Conservation (phyloP, 2,329 filamentous ascomycete genomes). For the Alternaria atra region DNA sequence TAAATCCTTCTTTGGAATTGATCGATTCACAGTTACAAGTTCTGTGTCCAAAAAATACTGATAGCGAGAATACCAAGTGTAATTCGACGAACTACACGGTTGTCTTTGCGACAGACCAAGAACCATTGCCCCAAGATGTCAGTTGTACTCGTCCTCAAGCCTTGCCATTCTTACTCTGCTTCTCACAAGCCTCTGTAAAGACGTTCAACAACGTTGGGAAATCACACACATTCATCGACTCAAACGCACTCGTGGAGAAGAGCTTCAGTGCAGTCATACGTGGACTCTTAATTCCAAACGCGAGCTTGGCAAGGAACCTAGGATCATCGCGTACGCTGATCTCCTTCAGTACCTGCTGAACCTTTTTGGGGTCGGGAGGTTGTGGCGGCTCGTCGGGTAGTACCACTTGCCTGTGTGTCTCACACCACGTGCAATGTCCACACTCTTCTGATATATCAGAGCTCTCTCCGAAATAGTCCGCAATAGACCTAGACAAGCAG, state of each 20-base stretch:
- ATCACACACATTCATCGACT: slow-evolving; percentile 64
- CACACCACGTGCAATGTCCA: slow-evolving; percentile 64
- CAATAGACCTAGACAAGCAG: slow-evolving; percentile 64
- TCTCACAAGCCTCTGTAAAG: slow-evolving; percentile 24
- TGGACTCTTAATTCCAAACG: slow-evolving; percentile 70
- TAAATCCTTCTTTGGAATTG: background rate
- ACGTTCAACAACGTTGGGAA: slow-evolving; percentile 53
- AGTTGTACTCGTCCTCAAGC: background rate
- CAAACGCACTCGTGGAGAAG: slow-evolving; percentile 58
- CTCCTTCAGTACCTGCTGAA: slow-evolving; percentile 56
- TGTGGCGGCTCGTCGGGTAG: slow-evolving; percentile 54
- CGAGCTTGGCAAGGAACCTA: slow-evolving; percentile 66
- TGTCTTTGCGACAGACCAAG: background rate
- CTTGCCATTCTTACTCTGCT: background rate
- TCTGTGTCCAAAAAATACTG: background rate
- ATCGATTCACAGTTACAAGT: background rate
- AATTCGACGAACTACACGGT: background rate
- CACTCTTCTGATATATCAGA: slow-evolving; percentile 58
- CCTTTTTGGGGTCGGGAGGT: slow-evolving; percentile 51
- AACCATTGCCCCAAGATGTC: background rate
- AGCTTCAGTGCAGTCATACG: slow-evolving; percentile 61
- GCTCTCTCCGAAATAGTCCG: slow-evolving; percentile 66
- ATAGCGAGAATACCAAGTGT: rapidly evolving
- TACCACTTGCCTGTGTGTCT: slow-evolving; percentile 43
- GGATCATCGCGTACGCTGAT: slow-evolving; percentile 65